Evolutionary conservation across 306 rosid genomes (phyloP), one percentile per base, ranked within the genome.

Genomic region (Canavalia ensiformis): DNA sequence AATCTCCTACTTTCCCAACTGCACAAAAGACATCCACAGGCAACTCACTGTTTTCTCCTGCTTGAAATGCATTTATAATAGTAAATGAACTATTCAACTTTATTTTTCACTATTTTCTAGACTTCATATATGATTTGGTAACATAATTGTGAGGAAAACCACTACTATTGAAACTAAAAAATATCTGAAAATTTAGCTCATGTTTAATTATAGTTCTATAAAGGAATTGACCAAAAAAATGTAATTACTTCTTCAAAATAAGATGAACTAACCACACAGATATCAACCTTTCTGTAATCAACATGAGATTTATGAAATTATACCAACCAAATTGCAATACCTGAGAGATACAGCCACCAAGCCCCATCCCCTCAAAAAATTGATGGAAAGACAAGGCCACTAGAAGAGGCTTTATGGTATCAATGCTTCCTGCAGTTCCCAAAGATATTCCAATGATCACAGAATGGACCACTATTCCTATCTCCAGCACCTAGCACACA

Each of bases 261-360:
- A 39, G 42, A 4, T 39, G 4, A 39, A 39, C 42, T 39, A 39
- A 39, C 42, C 42, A 39, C 4, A 4, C 42, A 39, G 4, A 39
- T 18, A 18, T 18, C 25, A 18, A 18, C 25, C 39, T 39, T 11
- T 25, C 5, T 5, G 34, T 49, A 39, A 31, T 6, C 11, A 70
- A 12, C 29, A 80, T 6, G 44, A 2, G 30, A 63, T 60, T 9
- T 58, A 52, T 66, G 41, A 45, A 46, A 47, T 2, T 11, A 74
- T 57, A 46, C 55, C 3, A 73, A 41, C 29, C 13, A 42, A 63
- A 52, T 58, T 42, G 49, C 8, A 50, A 35, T 86, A 91, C 97
- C 92, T 91, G 94, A 83, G 91, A 90, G 52, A 94, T 94, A 85
- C 98, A 91, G 13, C 98, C 97, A 64, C 98, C 98, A 58, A 94